phyloP scores from a whole-genome alignment of 2,329 filamentous ascomycete genomes.

The Trichoderma harzianum region DNA sequence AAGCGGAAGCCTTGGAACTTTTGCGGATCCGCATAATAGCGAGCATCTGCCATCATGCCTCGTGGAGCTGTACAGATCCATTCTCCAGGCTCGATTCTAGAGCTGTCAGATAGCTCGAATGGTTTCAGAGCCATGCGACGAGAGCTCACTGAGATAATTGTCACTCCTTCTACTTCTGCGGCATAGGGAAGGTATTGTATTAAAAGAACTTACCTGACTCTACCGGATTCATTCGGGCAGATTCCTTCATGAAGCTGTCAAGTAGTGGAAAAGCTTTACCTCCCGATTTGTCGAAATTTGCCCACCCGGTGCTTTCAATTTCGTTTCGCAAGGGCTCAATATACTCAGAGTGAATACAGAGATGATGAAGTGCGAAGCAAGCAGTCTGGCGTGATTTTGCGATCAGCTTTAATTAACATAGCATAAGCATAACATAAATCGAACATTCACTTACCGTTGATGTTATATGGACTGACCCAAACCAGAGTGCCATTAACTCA shows the following conservation, averaged over 20 bases:
- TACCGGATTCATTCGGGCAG: background rate
- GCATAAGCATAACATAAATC: background rate
- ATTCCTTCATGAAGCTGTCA: constrained; percentile 10
- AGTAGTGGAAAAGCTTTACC: background rate
- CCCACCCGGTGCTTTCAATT: background rate
- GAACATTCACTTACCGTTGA: background rate
- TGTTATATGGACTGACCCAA: constrained; percentile 4
- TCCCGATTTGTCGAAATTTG: background rate
- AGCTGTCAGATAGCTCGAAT: background rate
- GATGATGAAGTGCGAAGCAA: background rate
- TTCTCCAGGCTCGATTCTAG: background rate
- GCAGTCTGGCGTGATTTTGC: background rate
- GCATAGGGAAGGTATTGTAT: too few relatives aligned
- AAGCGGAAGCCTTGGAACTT: constrained; percentile 2
- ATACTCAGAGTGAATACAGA: background rate
- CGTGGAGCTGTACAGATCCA: constrained; percentile 2
- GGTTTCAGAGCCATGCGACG: constrained; percentile 10
- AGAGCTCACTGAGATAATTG: background rate
- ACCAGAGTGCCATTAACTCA: constrained; percentile 1
- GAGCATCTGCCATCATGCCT: background rate
- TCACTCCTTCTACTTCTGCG: background rate
- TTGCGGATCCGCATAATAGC: background rate
- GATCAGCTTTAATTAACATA: background rate
- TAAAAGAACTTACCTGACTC: background rate
- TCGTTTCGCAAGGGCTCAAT: background rate